These are phyloP conservation scores for Baorangia bicolor DNA, from an alignment of 768 basidiomycete genomes.

Conservation along the genomic window DNA sequence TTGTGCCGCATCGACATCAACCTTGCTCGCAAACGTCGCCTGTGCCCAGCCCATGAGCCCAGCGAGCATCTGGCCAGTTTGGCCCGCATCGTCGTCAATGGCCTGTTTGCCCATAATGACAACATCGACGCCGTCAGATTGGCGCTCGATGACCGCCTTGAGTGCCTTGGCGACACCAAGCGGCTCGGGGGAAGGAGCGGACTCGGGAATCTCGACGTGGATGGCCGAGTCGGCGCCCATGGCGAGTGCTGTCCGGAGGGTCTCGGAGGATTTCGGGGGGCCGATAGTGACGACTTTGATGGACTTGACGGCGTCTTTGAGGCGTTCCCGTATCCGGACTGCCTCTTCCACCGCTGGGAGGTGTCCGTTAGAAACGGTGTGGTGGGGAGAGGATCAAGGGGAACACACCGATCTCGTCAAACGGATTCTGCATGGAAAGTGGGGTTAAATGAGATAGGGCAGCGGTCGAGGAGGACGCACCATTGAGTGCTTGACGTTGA, in stretches of 20 bases:
- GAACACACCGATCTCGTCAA: conserved; percentile 91
- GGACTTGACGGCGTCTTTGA: conserved; percentile 72
- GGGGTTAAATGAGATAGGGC: not conserved
- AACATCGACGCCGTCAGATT: conserved; percentile 66
- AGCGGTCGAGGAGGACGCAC: conserved; percentile 42
- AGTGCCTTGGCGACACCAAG: conserved; percentile 88
- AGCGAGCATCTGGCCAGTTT: conserved; percentile 97
- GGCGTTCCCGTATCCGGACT: conserved; percentile 84
- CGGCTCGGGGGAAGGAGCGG: conserved; percentile 77
- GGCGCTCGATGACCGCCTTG: conserved; percentile 66
- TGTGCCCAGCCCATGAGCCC: conserved; percentile 91
- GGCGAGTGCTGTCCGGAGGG: conserved; percentile 92
- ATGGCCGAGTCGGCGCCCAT: conserved; percentile 96
- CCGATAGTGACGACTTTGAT: conserved; percentile 96
- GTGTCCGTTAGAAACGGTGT: not conserved
- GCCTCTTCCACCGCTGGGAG: conserved; percentile 91
- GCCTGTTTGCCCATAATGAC: conserved; percentile 98
- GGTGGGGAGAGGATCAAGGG: not conserved
- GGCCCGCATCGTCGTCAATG: conserved; percentile 94
- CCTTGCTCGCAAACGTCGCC: conserved; percentile 91
- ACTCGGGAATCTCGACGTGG: conserved; percentile 84
- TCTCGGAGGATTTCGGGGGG: conserved; percentile 84
- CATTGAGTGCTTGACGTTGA: conserved; percentile 99
- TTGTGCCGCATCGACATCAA: conserved; percentile 64
- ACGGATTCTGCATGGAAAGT: conserved; percentile 74